Base-by-base conservation (phyloP, 495 filamentous ascomycete species). In the Talaromyces wortmannii region DNA sequence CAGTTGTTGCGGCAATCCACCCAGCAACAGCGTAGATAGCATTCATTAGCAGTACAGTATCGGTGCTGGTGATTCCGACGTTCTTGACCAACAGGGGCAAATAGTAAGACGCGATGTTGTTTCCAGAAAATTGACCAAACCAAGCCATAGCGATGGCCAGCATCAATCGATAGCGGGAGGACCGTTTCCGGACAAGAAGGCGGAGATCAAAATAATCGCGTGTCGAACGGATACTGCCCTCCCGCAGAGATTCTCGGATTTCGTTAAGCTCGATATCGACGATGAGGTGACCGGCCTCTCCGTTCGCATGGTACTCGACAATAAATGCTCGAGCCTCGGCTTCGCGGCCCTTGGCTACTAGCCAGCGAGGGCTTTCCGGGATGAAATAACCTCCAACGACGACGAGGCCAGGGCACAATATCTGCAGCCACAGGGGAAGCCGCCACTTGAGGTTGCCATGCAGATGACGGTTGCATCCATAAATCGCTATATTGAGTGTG, bases 361-460 rank as follows among this genome's bases (percentile, higher is more conserved):
- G 69, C 76, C 76, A 79, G 13, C 76, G 61, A 2, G 76, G 75
- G n/a, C 61, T 62, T 59, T 67, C 42, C 13, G 51, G 51, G 23
- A 36, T 16, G 6, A 53, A 46, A 16, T 29, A 53, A 30, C 33
- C 36, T 16, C 51, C 51, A 0, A 63, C 4, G 32, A 62, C 30
- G 18, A 78, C 69, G 18, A 78, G 29, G 15, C 67, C 70, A 0
- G 82, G 72, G 57, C 79, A 83, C 47, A 85, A 64, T 63, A 83
- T 71, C 65, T 86, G 83, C 4, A 85, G 63, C 82, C 82, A 85
- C 17, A 80, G 73, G 10, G 82, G 83, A 53, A 85, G 75, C 17
- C 76, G 68, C 83, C 83, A 87, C 17, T 74, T 71, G 17, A 61
- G 61, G 4, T 66, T 69, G 1, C 68, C 69, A 82, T 6, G 6